Base-by-base conservation (phyloP, 768 basidiomycete species). In the Phallus indusiatus region DNA sequence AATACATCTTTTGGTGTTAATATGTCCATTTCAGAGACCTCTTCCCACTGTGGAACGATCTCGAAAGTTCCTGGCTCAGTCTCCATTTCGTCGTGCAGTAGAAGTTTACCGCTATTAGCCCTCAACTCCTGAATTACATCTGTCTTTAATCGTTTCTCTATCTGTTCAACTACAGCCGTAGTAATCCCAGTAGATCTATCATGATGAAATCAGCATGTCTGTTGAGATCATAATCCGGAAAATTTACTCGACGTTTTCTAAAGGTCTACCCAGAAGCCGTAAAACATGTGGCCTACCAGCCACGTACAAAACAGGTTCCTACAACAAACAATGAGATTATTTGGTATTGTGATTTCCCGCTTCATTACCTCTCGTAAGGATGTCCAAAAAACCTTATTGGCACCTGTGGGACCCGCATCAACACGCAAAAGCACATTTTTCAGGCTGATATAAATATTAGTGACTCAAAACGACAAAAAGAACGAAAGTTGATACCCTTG, bases 81-180 rank as follows among this genome's bases (percentile, higher is more conserved):
- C 70, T 96, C 94, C 6, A 96, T 82, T 72, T 99, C 95, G 65
- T 98, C 95, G 63, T 98, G 96, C 1, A 98, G 79, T 0, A 99
- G 75, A 47, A 99, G 83, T 22, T 90, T 82, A 3, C 94, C 94
- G 35, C 81, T 63, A 67, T 66, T 36, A 81, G 81, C 73, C 47
- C 78, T 77, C n/a, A 94, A 75, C 71, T 99, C 96, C 2, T 79
- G 76, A 7, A 96, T 73, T 11, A 98, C 83, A 66, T 99, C 96
- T 52, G 78, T 79, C 74, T 96, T 95, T 70, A 99, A 84, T 55
- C 75, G 83, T 37, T 81, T 73, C 62, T 98, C 96, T 90, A 97
- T 96, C 28, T 78, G 76, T 70, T 98, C 96, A 2, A 98, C 96
- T 35, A 90, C 84, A 6, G 78, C 76, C 0, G 94, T 94, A 0